Evolutionary conservation across 108 stramenopile species (phyloP), one percentile per base, ranked within the genome.

Genomic region (Fragilariopsis cylindrus): DNA sequence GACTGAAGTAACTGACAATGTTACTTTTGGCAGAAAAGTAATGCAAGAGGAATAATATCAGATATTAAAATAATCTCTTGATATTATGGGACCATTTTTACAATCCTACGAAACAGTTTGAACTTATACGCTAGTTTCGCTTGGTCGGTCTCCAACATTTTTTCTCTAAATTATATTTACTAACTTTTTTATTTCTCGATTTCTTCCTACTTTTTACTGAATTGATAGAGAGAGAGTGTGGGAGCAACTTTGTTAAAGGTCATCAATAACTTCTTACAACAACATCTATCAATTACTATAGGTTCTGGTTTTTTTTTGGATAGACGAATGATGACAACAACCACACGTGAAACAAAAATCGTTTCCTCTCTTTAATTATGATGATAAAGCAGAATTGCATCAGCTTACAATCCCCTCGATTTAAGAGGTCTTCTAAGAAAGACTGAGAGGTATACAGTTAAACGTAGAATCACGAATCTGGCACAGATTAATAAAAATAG

Each of bases 261-360:
- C 75, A 88, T 9, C 82, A 90, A 49, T 96, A 87, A 65, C 78
- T 96, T 13, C 64, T 90, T 45, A 84, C 91, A 48, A 93, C 91
- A 66, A 65, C 82, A 46, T 73, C 30, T 30, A 30, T 30, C 30
- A 30, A 30, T 30, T 30, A 30, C 30, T 30, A 30, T 30, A 30
- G 30, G 30, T 30, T 30, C 30, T 30, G 30, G 30, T 30, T 30
- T 30, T 30, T 30, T 30, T 30, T 30, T 1, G 30, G 30, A 30
- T 30, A 30, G 30, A 30, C 30, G 30, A 30, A 30, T 30, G 30
- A 30, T 30, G 30, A 30, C 30, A 30, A 30, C 30, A 30, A 30
- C 30, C 30, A 30, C 30, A 30, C 30, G 30, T 30, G 30, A 30
- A 30, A 30, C 30, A 30, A 30, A 30, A 30, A 2, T 30, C 30